A percentile compares a stretch with the other conserved stretches of the same genome.
Evolutionary conservation across 371 early-diverging fungal genomes (phyloP).

Genomic region (Mortierella sp.): DNA sequence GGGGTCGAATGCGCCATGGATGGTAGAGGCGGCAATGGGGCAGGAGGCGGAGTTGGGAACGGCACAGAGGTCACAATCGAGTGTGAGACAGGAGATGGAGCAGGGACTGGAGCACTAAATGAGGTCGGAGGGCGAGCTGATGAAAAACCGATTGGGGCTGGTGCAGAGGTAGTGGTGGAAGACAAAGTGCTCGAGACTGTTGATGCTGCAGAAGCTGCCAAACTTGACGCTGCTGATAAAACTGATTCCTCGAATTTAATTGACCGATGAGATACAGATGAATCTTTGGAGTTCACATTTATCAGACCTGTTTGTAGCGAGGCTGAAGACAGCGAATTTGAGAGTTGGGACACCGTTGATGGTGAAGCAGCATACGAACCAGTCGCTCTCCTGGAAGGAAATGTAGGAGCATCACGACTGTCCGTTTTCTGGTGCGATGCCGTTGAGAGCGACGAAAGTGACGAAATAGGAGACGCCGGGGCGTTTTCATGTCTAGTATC

Average conservation of each 20-base stretch:
- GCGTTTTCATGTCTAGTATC: too few relatives aligned
- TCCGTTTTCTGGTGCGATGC: too few relatives aligned
- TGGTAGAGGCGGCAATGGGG: constrained; percentile 1
- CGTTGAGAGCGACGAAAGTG: too few relatives aligned
- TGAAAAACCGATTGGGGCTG: not conserved
- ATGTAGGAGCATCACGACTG: too few relatives aligned
- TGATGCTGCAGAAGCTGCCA: not conserved
- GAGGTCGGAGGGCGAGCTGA: not conserved
- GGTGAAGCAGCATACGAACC: too few relatives aligned
- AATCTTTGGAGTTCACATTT: too few relatives aligned
- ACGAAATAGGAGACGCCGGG: too few relatives aligned
- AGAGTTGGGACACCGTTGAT: too few relatives aligned
- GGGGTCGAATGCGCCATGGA: not conserved
- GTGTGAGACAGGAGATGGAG: constrained; percentile 4
- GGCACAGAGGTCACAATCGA: not conserved
- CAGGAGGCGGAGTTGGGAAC: constrained; percentile 5
- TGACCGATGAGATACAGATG: too few relatives aligned
- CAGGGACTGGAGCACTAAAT: not conserved
- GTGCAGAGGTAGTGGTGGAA: not conserved
- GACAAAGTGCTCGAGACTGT: not conserved
- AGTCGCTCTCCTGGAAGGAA: too few relatives aligned
- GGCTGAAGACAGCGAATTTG: constrained; percentile 1
- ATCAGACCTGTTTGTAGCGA: not conserved
- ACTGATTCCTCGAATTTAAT: not conserved
- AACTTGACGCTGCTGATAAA: not conserved